Conservation (phyloP, 2,329 filamentous ascomycete genomes). For the Xylariaceae sp. region DNA sequence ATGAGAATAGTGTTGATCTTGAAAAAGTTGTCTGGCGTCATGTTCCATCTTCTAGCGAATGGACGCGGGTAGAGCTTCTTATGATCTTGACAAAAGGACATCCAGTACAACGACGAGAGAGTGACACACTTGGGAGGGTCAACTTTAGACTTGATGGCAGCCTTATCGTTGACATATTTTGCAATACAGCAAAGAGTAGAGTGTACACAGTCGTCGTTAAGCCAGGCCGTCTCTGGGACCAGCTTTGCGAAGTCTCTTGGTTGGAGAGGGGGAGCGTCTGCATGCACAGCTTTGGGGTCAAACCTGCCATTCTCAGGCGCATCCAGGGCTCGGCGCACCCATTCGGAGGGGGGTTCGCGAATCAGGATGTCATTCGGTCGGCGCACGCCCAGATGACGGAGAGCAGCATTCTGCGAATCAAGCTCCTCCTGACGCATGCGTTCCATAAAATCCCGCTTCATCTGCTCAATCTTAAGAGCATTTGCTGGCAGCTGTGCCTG, state of each 20-base stretch:
- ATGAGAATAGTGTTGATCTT: constrained; percentile 71
- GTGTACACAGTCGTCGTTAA: constrained; percentile 80
- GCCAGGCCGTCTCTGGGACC: constrained; percentile 63
- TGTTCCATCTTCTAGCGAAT: constrained; percentile 52
- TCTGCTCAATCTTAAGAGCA: constrained; percentile 21
- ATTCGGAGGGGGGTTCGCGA: constrained; percentile 27
- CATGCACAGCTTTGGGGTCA: constrained; percentile 35
- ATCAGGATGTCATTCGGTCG: constrained; percentile 31
- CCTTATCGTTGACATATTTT: constrained; percentile 60
- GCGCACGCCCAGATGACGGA: constrained; percentile 34
- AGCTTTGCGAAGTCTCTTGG: constrained; percentile 69
- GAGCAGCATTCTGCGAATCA: constrained; percentile 8
- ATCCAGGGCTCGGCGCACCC: constrained; percentile 30
- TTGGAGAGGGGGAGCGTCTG: constrained; percentile 57
- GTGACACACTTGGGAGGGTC: constrained; percentile 65
- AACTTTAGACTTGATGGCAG: constrained; percentile 55
- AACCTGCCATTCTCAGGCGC: constrained; percentile 24
- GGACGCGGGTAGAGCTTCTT: constrained; percentile 49
- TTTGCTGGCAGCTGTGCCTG: constrained; percentile 21
- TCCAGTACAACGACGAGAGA: constrained; percentile 71
- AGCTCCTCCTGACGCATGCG: constrained; percentile 24
- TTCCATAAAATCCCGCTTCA: constrained; percentile 21
- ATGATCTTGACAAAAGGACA: constrained; percentile 58
- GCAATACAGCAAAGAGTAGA: constrained; percentile 67
- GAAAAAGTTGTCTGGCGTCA: constrained; percentile 66